Base-by-base conservation (phyloP, 306 rosid species). In the Castanea sativa region DNA sequence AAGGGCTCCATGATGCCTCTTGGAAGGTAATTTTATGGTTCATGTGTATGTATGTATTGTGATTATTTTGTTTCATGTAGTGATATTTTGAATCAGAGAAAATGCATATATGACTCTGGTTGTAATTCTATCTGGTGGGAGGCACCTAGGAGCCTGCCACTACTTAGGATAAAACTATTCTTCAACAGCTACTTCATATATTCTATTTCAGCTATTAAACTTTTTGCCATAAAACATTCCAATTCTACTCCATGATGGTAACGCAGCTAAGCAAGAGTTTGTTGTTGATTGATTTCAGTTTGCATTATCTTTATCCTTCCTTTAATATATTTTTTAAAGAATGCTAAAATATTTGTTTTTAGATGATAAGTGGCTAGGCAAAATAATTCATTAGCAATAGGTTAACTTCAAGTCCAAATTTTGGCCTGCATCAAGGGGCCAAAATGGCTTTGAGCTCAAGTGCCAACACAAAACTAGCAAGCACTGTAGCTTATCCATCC, bases 11-110 rank as follows among this genome's bases (percentile, higher is more conserved):
- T 10, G 90, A 86, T 87, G 74, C 83, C 78, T 86, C 90, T 67
- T 93, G 99, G 99, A 87, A 93, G 99, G 98, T 95, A 89, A 73
- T 77, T 75, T 53, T 43, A 68, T 69, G 51, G 59, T 71, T 52
- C 53, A 25, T 58, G 27, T 25, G 27, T 25, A 25, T 25, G 27
- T 25, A 25, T 25, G 3, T 45, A 10, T 12, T 0, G 15, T 49
- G 53, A 49, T 12, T 10, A 49, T 53, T 41, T 68, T 65, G 35
- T 64, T 71, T 45, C 65, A 25, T 55, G 30, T 60, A 49, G 25
- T 41, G 15, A 21, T 64, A 68, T 52, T 55, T 73, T 78, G 55
- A 0, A 57, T 20, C 25, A 49, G 9, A 43, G 55, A 78, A 41
- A 5, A 2, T 67, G 23, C 12, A 55, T 59, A 33, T 43, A 56